phyloP scores from a whole-genome alignment of 2,329 filamentous ascomycete species.

The Bimuria novae-zelandiae region DNA sequence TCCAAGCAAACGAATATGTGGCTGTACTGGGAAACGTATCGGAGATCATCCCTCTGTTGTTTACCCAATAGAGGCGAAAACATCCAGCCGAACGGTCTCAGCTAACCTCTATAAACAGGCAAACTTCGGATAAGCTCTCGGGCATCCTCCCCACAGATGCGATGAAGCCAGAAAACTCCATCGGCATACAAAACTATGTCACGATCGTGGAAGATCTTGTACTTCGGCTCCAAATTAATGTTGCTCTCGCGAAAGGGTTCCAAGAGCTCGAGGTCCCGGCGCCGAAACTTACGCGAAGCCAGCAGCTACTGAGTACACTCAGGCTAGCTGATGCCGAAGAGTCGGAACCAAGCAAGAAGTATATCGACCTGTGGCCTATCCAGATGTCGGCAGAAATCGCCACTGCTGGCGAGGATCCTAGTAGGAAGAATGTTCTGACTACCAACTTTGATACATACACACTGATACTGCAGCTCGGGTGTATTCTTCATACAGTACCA shows the following conservation, averaged over 20 bases:
- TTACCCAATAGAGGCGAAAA: too few species aligned
- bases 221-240: constrained; percentile 77
- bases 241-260: constrained; percentile 83
- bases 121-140: constrained; percentile 54
- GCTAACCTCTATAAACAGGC: constrained; percentile 40
- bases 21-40: too few species aligned
- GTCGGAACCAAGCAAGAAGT: constrained; percentile 70
- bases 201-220: constrained; percentile 83
- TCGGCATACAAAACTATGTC: constrained; percentile 74
- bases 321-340: constrained; percentile 44
- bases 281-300: constrained; percentile 35
- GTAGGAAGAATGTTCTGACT: constrained; percentile 68
- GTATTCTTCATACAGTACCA: constrained; percentile 79
- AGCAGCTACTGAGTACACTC: constrained; percentile 31
- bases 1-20: neutral
- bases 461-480: constrained; percentile 83
- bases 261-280: constrained; percentile 72
- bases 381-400: constrained; percentile 88
- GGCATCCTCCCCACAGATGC: constrained; percentile 70
- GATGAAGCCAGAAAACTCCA: constrained; percentile 69
- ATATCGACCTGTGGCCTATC: constrained; percentile 88
- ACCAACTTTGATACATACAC: constrained; percentile 93
- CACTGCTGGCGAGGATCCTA: constrained; percentile 51
- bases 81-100: neutral
- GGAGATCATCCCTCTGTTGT: too few species aligned